Conservation (phyloP, 306 rosid species). For the Casuarina cunninghamiana region DNA sequence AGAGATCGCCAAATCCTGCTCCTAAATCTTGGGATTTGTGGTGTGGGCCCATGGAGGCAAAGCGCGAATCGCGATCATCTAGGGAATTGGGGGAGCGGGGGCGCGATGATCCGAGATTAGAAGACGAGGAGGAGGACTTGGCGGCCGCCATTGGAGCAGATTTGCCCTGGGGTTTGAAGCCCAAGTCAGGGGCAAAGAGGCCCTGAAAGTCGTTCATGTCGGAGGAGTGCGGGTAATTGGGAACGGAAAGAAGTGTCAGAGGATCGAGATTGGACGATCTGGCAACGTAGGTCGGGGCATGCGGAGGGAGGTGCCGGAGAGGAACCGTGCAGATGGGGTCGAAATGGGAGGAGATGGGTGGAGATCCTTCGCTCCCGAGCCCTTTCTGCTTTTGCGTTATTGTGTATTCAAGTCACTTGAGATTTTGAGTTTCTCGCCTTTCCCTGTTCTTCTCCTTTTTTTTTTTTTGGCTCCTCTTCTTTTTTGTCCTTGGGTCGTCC, state of each 20-base stretch:
- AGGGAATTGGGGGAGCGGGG: constrained; percentile 38
- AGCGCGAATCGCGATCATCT: constrained; percentile 52
- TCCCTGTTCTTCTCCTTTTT: not conserved
- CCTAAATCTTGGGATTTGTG: constrained; percentile 1
- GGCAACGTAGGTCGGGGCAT: constrained; percentile 24
- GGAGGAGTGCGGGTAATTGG: not conserved
- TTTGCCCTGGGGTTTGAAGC: constrained; percentile 77
- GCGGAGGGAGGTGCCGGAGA: not conserved
- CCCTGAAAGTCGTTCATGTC: constrained; percentile 92
- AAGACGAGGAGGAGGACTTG: constrained; percentile 38
- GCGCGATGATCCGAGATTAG: constrained; percentile 1
- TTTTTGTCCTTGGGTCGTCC: too few species aligned
- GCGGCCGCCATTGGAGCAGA: constrained; percentile 80
- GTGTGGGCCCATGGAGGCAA: not conserved
- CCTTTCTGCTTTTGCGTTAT: not conserved
- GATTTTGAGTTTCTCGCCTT: not conserved
- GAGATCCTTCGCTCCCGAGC: not conserved
- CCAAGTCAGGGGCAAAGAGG: constrained; percentile 69
- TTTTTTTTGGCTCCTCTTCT: not conserved
- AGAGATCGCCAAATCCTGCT: constrained; percentile 49
- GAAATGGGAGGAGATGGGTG: not conserved
- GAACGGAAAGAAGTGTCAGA: constrained; percentile 18
- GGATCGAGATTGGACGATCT: constrained; percentile 11
- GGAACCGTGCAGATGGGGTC: not conserved
- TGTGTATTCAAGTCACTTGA: too few species aligned